Conservation (phyloP, 1,284 basidiomycete species). For the Tilletia indica region DNA sequence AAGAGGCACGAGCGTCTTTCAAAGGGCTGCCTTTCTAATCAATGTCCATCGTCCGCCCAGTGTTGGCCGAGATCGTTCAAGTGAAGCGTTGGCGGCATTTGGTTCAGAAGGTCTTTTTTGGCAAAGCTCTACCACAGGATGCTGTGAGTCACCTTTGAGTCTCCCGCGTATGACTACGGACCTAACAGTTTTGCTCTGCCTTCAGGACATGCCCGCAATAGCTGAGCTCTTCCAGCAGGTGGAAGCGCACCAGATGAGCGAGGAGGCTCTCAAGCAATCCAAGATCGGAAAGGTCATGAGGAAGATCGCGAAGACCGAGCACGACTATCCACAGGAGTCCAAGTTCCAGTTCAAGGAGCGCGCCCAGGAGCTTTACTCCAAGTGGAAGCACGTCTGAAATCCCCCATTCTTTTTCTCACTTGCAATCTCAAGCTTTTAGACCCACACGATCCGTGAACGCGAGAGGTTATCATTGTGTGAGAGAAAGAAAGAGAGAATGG, state of each 20-base stretch:
- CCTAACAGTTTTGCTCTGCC: slow-evolving; percentile 17
- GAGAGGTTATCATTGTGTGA: no score
- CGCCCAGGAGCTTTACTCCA: slow-evolving; percentile 59
- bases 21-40: not conserved
- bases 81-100: slow-evolving; percentile 74
- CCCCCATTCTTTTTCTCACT: no score
- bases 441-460: no score
- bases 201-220: slow-evolving; percentile 59
- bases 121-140: slow-evolving; percentile 59
- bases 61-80: slow-evolving; percentile 62
- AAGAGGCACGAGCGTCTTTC: not conserved
- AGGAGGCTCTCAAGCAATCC: slow-evolving; percentile 77
- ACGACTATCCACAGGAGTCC: slow-evolving; percentile 74
- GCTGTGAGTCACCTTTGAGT: slow-evolving; percentile 37
- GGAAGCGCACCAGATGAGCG: slow-evolving; percentile 80
- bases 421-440: no score
- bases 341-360: slow-evolving; percentile 83
- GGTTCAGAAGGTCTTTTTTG: slow-evolving; percentile 83
- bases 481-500: no score
- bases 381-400: slow-evolving; percentile 38
- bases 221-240: slow-evolving; percentile 77
- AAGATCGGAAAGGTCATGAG: slow-evolving; percentile 99
- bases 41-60: not conserved
- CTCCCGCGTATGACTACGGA: slow-evolving; percentile 16
- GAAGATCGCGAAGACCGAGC: slow-evolving; percentile 73